Conservation (phyloP, 1,284 basidiomycete species). For the Puccinia brachypodii region DNA sequence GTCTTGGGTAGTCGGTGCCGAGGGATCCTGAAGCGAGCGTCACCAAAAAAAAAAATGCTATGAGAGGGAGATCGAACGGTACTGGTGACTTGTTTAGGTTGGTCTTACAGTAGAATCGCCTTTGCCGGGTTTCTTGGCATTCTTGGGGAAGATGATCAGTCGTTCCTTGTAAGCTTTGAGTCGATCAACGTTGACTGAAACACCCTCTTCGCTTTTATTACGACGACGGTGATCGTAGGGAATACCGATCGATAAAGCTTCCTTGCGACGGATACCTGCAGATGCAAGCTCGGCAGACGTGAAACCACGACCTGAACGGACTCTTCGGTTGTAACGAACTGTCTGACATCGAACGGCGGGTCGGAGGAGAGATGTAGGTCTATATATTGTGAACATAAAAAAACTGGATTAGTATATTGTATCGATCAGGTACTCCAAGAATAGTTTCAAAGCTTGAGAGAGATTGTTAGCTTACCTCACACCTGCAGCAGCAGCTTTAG, state of each 20-base stretch:
- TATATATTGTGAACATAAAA: conserved; percentile 32
- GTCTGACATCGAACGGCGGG: conserved; percentile 97
- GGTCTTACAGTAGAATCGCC: conserved; percentile 79
- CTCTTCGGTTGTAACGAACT: conserved; percentile 96
- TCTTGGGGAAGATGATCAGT: conserved; percentile 86
- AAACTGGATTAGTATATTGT: neutral
- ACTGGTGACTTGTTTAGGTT: neutral
- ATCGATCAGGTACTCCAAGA: neutral
- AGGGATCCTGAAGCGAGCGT: conserved; percentile 69
- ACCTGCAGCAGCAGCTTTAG: conserved; percentile 87
- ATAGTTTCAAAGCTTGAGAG: neutral
- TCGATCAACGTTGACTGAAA: conserved; percentile 91
- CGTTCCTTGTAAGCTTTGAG: conserved; percentile 86
- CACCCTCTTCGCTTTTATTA: conserved; percentile 96
- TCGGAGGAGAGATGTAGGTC: conserved; percentile 86
- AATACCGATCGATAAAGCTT: conserved; percentile 88
- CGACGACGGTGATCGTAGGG: conserved; percentile 96
- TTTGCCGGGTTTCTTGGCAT: conserved; percentile 92
- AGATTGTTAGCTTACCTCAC: conserved; percentile 61
- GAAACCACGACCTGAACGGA: conserved; percentile 97
- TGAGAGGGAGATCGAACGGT: neutral
- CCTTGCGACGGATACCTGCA: conserved; percentile 91
- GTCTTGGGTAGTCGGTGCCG: conserved; percentile 72
- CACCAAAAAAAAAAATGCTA: neutral
- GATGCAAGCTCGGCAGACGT: conserved; percentile 93